phyloP scores from a whole-genome alignment of 1,139 yeast genomes.

The Lodderomyces beijingensis region DNA sequence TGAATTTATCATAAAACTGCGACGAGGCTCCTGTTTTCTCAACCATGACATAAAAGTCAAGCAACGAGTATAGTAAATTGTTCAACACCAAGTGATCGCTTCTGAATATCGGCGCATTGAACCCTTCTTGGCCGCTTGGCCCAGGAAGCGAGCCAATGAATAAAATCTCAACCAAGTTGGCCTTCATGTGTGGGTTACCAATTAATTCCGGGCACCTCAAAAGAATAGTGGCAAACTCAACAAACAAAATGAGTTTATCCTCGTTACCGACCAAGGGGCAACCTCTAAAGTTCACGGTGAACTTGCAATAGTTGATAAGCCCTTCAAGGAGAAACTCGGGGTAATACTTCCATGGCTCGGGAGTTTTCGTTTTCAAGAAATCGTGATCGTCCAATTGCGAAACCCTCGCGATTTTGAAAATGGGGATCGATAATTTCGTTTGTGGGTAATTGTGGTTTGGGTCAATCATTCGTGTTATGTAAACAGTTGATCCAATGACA shows the following conservation, averaged over 20 bases:
- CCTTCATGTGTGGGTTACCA: constrained; percentile 91
- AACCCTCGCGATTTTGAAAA: constrained; percentile 47
- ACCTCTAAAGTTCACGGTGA: constrained; percentile 53
- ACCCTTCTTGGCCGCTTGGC: constrained; percentile 62
- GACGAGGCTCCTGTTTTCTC: constrained; percentile 95
- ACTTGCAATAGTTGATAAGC: constrained; percentile 68
- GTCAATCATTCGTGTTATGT: constrained; percentile 67
- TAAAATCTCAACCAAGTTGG: constrained; percentile 74
- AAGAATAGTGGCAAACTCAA: constrained; percentile 69
- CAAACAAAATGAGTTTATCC: constrained; percentile 51
- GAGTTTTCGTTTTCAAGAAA: constrained; percentile 58
- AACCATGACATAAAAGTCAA: constrained; percentile 89
- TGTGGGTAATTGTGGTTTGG: constrained; percentile 65
- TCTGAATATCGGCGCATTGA: constrained; percentile 62
- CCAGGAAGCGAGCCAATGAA: constrained; percentile 69
- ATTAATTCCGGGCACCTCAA: constrained; percentile 81
- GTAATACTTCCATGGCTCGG: constrained; percentile 72
- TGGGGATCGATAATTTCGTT: constrained; percentile 54
- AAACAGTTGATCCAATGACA: constrained; percentile 69
- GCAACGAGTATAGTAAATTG: constrained; percentile 72
- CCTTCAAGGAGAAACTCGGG: constrained; percentile 91
- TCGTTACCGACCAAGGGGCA: constrained; percentile 57
- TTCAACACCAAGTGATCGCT: constrained; percentile 58
- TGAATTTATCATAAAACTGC: constrained; percentile 94
- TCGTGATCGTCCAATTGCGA: constrained; percentile 65